A percentile compares a stretch with the other conserved stretches of the same genome.
Conservation (phyloP, 805 yeast species). For the Debaryomyces prosopidis region DNA sequence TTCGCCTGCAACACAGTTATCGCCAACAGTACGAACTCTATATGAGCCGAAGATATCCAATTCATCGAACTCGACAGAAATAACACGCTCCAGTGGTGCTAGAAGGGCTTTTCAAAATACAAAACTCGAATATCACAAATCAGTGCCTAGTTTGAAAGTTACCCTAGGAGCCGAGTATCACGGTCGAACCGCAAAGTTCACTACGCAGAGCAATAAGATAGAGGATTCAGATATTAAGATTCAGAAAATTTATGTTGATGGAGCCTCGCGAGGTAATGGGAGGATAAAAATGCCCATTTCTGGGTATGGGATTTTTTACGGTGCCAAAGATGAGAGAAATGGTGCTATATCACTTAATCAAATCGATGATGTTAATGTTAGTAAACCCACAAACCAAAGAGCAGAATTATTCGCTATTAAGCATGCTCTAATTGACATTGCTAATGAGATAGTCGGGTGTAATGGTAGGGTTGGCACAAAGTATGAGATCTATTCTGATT, state of each 20-base stretch:
- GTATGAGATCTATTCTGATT: conserved; percentile 64
- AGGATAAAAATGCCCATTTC: conserved; percentile 32
- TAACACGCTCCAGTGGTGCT: neutral
- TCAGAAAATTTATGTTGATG: conserved; percentile 65
- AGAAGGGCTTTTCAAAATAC: neutral
- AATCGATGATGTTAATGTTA: conserved; percentile 17
- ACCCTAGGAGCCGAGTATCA: neutral
- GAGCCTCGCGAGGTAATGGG: conserved; percentile 70
- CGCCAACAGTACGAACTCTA: neutral
- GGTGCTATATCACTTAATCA: conserved; percentile 49
- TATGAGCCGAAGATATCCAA: neutral
- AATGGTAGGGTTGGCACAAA: conserved; percentile 11
- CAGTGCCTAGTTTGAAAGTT: neutral
- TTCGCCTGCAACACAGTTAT: neutral
- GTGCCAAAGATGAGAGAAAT: conserved; percentile 54
- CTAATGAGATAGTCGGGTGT: conserved; percentile 25
- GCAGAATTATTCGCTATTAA: conserved; percentile 75
- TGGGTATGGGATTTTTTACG: conserved; percentile 80
- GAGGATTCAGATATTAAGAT: neutral
- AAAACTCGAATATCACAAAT: neutral
- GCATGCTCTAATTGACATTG: conserved; percentile 50
- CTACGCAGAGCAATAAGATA: neutral
- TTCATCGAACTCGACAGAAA: no score
- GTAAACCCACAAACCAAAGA: conserved; percentile 68
- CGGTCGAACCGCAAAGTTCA: neutral